Percentiles rank a stretch among this genome's conserved stretches.
These are phyloP conservation scores for Talaromyces pinophilus DNA, from an alignment of 2,329 filamentous ascomycete species.

Conservation along the genomic window DNA sequence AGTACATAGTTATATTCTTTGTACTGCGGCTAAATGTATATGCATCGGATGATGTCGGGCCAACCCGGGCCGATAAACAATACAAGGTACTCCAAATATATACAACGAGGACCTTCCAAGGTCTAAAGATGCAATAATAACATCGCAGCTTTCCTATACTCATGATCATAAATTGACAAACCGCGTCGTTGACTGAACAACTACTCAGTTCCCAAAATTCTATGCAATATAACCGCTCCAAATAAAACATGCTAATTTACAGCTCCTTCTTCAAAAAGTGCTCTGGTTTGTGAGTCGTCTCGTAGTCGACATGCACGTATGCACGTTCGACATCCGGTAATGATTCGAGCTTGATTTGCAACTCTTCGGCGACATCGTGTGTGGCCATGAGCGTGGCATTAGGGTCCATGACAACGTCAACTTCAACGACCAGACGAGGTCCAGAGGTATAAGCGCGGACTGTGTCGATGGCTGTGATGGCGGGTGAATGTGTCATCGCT, in stretches of 20 bases:
- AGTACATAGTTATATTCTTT: neutral
- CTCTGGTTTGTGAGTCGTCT: constrained; percentile 93
- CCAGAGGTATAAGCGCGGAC: constrained; percentile 92
- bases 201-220: neutral
- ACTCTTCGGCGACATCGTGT: constrained; percentile 89
- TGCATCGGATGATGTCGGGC: constrained; percentile 10
- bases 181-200: neutral
- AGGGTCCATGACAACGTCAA: constrained; percentile 91
- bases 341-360: constrained; percentile 92
- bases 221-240: neutral
- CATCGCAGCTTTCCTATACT: neutral
- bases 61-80: neutral
- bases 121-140: neutral
- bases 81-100: neutral
- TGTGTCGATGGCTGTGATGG: constrained; percentile 85
- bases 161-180: neutral
- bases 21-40: neutral
- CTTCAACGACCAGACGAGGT: constrained; percentile 85
- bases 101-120: neutral
- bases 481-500: constrained; percentile 81
- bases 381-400: constrained; percentile 71
- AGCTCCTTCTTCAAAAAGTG: constrained; percentile 69
- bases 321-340: constrained; percentile 89
- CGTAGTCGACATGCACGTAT: constrained; percentile 96
- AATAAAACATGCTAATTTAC: constrained; percentile 4